Evolutionary conservation across 345 rosid genomes (phyloP).

Genomic region (Erodium maritimum): DNA sequence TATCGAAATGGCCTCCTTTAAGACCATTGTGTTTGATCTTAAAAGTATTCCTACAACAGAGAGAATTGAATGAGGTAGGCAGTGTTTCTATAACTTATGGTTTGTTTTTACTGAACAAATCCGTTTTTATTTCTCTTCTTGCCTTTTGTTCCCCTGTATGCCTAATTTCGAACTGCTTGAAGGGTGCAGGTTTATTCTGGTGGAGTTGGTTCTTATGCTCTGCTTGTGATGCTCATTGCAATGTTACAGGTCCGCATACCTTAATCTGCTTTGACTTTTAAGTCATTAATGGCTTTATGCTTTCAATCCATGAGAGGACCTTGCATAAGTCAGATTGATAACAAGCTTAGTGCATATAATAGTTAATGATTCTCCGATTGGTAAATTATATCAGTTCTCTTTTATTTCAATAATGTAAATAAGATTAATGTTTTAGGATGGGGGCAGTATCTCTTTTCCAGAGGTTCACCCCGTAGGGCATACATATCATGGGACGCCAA

Average conservation of each 20-base stretch:
- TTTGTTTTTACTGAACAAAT: background rate
- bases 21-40: slow-evolving; percentile 74
- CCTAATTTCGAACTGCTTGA: slow-evolving; percentile 6
- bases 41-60: slow-evolving; percentile 91
- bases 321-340: background rate
- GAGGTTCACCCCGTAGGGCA: background rate
- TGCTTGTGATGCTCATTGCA: slow-evolving; percentile 78
- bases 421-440: too few species aligned
- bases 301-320: background rate
- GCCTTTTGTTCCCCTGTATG: background rate
- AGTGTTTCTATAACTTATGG: slow-evolving; percentile 4
- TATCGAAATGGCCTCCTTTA: slow-evolving; percentile 58
- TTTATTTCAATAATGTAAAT: background rate
- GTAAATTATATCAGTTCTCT: background rate
- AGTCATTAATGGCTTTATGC: background rate
- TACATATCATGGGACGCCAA: too few species aligned
- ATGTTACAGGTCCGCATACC: slow-evolving; percentile 48
- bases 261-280: background rate
- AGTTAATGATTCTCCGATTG: background rate
- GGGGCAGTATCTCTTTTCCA: background rate
- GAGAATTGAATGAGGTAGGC: slow-evolving; percentile 84
- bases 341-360: background rate
- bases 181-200: slow-evolving; percentile 74
- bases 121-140: background rate
- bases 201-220: slow-evolving; percentile 89